phyloP scores from a whole-genome alignment of 106 monocot genomes.

The Phalaenopsis aphrodite region DNA sequence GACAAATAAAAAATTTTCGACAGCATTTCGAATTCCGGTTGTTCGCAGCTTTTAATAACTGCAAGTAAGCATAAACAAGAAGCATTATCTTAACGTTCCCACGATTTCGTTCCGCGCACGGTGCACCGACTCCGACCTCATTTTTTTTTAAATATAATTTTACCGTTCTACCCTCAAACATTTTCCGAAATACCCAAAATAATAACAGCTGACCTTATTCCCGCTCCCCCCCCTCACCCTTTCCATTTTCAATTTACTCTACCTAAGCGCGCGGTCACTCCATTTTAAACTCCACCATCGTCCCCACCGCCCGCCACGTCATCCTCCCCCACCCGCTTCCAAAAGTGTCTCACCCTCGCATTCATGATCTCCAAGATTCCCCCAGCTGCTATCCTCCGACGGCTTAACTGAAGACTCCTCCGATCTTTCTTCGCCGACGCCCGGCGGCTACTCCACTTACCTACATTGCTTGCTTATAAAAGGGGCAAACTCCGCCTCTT shows the following conservation, averaged over 20 bases:
- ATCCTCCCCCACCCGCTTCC: not conserved
- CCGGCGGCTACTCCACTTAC: not conserved
- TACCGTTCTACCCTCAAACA: not conserved
- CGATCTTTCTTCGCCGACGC: too few relatives aligned
- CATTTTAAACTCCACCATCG: not conserved
- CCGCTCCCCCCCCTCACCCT: not conserved
- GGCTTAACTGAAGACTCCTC: not conserved
- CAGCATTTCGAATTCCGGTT: too few relatives aligned
- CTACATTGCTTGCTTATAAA: slow-evolving; percentile 7
- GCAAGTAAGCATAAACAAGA: too few relatives aligned
- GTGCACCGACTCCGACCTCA: not conserved
- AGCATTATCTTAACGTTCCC: too few relatives aligned
- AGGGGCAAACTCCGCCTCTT: not conserved
- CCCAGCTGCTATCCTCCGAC: not conserved
- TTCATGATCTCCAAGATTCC: not conserved
- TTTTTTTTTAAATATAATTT: not conserved
- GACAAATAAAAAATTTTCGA: too few relatives aligned
- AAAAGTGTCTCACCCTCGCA: not conserved
- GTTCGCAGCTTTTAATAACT: too few relatives aligned
- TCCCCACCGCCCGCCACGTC: slow-evolving; percentile 4
- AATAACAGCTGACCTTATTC: not conserved
- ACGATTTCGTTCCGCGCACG: slow-evolving; percentile 2
- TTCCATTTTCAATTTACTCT: not conserved
- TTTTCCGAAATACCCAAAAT: too few relatives aligned
- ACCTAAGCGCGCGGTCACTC: not conserved